phyloP scores from a whole-genome alignment of 768 basidiomycete genomes.

The Chalciporus pseudorubinellus region DNA sequence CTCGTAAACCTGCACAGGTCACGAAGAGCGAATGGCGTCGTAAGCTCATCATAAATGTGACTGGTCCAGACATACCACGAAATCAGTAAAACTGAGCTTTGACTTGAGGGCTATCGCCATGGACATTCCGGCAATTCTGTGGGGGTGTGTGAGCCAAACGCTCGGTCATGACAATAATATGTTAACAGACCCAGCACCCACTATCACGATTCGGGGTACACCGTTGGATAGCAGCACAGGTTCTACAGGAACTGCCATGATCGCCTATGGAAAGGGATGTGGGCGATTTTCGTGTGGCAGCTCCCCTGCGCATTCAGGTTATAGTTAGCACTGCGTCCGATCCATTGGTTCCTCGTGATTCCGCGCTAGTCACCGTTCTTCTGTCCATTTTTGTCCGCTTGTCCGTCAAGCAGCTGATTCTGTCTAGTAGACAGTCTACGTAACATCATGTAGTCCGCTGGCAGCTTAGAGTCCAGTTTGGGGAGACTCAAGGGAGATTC shows the following conservation, averaged over 20 bases:
- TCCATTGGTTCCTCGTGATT: neutral
- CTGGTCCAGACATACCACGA: conserved; percentile 37
- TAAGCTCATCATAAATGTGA: neutral
- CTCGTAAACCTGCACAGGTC: conserved; percentile 46
- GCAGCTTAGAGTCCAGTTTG: too few species aligned
- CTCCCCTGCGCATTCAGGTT: neutral
- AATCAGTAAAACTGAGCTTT: conserved; percentile 38
- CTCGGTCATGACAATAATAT: neutral
- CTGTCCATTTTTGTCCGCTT: too few species aligned
- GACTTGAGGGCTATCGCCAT: conserved; percentile 4
- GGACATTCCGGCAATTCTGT: neutral
- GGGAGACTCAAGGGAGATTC: too few species aligned
- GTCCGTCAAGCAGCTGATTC: too few species aligned
- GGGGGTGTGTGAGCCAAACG: neutral
- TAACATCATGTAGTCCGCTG: too few species aligned
- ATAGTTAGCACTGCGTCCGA: neutral
- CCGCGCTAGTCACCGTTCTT: too few species aligned
- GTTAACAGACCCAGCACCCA: neutral
- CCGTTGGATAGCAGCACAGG: neutral
- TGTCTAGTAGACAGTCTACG: too few species aligned
- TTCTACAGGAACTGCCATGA: neutral
- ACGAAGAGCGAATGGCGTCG: neutral
- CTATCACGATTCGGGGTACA: neutral
- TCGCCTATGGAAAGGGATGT: neutral
- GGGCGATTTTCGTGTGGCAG: neutral